Evolutionary conservation across 352 stramenopile genomes (phyloP).

Genomic region (Phytophthora pinifolia): DNA sequence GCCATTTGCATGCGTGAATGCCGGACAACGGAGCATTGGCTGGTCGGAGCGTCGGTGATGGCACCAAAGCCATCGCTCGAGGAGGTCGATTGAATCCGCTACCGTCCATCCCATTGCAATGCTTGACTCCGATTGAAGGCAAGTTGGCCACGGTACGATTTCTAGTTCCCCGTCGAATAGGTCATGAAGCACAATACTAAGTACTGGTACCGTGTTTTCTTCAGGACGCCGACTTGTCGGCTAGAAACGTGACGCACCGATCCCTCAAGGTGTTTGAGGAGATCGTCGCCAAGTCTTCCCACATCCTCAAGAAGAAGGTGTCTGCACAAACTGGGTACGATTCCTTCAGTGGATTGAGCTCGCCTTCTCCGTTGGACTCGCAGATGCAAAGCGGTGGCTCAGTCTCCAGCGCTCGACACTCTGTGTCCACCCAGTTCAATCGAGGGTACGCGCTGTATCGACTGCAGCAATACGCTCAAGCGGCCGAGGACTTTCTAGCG

Average conservation of each 20-base stretch:
- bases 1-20: conserved; percentile 16
- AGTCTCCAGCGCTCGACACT: conserved; percentile 33
- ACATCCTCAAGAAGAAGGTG: conserved; percentile 49
- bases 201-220: not conserved
- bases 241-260: conserved; percentile 45
- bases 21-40: conserved; percentile 7
- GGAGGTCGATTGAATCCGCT: conserved; percentile 6
- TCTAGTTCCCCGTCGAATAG: not conserved
- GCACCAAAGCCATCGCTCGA: conserved; percentile 10
- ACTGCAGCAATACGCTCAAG: conserved; percentile 43
- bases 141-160: conserved; percentile 27
- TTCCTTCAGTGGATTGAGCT: conserved; percentile 4
- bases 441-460: conserved; percentile 64
- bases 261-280: conserved; percentile 33
- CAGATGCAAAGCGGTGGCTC: conserved; percentile 12
- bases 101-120: conserved; percentile 31
- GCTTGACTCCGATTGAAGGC: conserved; percentile 42
- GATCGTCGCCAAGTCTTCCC: conserved; percentile 34
- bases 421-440: conserved; percentile 44
- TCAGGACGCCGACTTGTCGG: conserved; percentile 51
- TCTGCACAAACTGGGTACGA: conserved; percentile 16
- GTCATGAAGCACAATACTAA: not conserved
- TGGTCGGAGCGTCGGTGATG: not conserved
- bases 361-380: not conserved
- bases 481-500: conserved; percentile 55